Evolutionary conservation across 208 protist species (phyloP).

Genomic region (Trypanosoma theileri): DNA sequence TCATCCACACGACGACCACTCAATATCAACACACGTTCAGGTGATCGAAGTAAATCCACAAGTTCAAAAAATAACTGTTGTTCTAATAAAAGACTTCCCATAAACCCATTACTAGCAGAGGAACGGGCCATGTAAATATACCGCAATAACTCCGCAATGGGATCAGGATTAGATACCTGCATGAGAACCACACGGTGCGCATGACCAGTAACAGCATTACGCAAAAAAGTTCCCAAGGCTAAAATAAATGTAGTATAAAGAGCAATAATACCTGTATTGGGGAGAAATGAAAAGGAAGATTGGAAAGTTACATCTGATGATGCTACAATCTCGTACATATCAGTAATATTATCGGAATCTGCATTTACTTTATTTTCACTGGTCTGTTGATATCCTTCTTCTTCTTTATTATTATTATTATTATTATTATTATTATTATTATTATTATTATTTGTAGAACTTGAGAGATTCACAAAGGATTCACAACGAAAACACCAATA

Average conservation of each 20-base stretch:
- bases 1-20: conserved; percentile 57
- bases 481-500: conserved; percentile 26
- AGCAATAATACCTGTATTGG: conserved; percentile 65
- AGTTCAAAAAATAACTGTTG: conserved; percentile 75
- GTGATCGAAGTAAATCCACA: conserved; percentile 61
- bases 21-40: conserved; percentile 40
- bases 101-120: conserved; percentile 41
- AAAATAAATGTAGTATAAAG: conserved; percentile 83
- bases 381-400: not conserved
- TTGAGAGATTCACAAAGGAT: conserved; percentile 7
- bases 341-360: not conserved
- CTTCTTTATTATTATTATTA: not conserved
- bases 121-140: conserved; percentile 63
- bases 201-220: conserved; percentile 46
- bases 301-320: conserved; percentile 42
- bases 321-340: conserved; percentile 32
- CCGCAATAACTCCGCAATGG: conserved; percentile 47
- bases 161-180: conserved; percentile 60
- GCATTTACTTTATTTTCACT: not conserved
- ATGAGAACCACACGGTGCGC: conserved; percentile 48
- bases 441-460: not conserved
- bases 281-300: conserved; percentile 46
- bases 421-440: not conserved
- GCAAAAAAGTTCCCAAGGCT: conserved; percentile 55
- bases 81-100: conserved; percentile 51